phyloP scores from a whole-genome alignment of 176 grass and related monocot genomes.

The Elymus sibiricus region DNA sequence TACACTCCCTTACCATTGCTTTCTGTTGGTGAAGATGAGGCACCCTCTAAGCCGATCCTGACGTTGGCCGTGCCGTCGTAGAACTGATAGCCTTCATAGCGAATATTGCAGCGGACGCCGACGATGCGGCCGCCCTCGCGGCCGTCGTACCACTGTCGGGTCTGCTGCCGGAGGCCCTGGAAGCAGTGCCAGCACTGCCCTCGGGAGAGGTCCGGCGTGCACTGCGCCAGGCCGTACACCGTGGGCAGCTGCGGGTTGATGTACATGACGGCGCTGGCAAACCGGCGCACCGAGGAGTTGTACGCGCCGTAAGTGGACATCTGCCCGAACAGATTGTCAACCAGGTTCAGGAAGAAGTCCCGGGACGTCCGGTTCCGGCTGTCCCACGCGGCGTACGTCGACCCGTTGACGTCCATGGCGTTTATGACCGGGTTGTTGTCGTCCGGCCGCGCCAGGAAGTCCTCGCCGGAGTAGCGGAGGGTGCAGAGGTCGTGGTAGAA shows the following conservation, averaged over 20 bases:
- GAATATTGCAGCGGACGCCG: conserved; percentile 48
- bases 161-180: conserved; percentile 18
- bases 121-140: conserved; percentile 39
- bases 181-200: conserved; percentile 54
- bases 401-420: conserved; percentile 39
- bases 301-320: conserved; percentile 45
- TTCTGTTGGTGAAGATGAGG: background rate
- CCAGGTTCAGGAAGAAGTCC: conserved; percentile 40
- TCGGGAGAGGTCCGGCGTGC: conserved; percentile 56
- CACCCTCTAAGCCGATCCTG: conserved; percentile 14
- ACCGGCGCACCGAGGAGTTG: conserved; percentile 36
- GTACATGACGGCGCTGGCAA: conserved; percentile 42
- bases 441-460: conserved; percentile 29
- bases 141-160: conserved; percentile 23
- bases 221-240: conserved; percentile 68
- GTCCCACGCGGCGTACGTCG: conserved; percentile 42
- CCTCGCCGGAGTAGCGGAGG: conserved; percentile 43
- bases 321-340: conserved; percentile 43
- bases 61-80: conserved; percentile 38
- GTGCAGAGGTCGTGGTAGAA: conserved; percentile 51
- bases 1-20: background rate
- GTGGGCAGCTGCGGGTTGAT: conserved; percentile 42
- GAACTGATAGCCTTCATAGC: conserved; percentile 49
- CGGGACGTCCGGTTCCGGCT: conserved; percentile 36
- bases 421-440: conserved; percentile 39